Evolutionary conservation across 2,329 filamentous ascomycete species (phyloP), one percentile per base, ranked within the genome.

Genomic region (Dissoconium aciculare): DNA sequence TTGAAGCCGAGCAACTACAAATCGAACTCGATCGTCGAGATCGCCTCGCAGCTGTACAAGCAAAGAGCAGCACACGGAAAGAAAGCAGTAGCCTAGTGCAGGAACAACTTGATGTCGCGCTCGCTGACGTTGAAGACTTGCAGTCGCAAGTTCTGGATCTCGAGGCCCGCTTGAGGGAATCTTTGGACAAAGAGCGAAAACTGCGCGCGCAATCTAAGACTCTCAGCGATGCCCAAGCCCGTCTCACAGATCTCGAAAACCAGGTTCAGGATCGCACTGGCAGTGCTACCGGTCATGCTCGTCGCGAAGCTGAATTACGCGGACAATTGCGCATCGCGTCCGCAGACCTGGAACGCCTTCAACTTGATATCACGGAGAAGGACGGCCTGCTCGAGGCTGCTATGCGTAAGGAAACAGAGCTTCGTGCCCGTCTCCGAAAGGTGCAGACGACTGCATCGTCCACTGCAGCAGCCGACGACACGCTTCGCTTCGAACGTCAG

Each of bases 21-120:
- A 65, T 80, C 35, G 74, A 80, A 46, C 64, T 89, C 15, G 63
- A 67, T 4, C 71, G 79, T 46, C 74, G 78, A 38, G 74, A 82
- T 33, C 63, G 70, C 33, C 66, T 71, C 10, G 69, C 85, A 28
- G 67, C 69, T 24, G n/a, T n/a, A n/a, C 55, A 61, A 17, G 60
- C 74, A 15, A 56, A 62, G 17, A 58, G 58, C 10, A 65, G 67
- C n/a, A 72, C n/a, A 8, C 19, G 19, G 19, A n/a, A 23, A 8
- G 19, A 23, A 23, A 23, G 19, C n/a, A 8, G 79, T 44, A 58
- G 61, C 12, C 62, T 70, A 6, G 63, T 81, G 11, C 66, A 72
- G 6, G 60, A 63, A 32, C 81, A 85, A 43, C 65, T 91, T 12
- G 72, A 79, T 34, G 68, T 75, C 15, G 54, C 67, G 17, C 58